These are phyloP conservation scores for Gilbertella persicaria DNA, from an alignment of 371 early-diverging fungal species.

Conservation along the genomic window DNA sequence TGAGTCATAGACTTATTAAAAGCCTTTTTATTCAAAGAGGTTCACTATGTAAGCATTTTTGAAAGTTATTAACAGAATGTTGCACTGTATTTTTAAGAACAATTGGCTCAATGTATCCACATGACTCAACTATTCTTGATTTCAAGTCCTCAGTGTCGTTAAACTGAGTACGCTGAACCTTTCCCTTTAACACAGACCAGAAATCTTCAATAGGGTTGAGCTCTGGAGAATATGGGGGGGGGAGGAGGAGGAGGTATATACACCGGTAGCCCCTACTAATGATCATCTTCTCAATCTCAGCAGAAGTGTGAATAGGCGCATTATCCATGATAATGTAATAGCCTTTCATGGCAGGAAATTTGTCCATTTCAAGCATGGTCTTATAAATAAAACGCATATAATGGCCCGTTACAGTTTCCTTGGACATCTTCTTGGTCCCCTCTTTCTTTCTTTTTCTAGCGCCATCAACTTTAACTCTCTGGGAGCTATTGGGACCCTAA, in stretches of 20 bases:
- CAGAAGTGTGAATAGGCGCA: constrained; percentile 12
- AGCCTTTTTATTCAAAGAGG: no score
- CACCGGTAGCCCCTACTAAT: constrained; percentile 4
- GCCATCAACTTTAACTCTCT: constrained; percentile 9
- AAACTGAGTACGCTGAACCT: constrained; percentile 4
- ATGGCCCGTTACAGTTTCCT: constrained; percentile 4
- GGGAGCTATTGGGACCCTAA: background rate
- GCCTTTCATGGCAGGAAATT: constrained; percentile 2
- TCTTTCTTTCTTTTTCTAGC: constrained; percentile 6
- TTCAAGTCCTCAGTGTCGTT: background rate
- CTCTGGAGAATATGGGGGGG: constrained; percentile 8
- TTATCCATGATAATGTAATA: constrained; percentile 14
- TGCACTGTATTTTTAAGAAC: constrained; percentile 2
- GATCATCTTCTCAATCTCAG: constrained; percentile 1
- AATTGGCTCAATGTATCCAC: background rate
- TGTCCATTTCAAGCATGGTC: constrained; percentile 2
- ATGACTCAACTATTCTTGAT: constrained; percentile 3
- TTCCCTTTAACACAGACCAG: constrained; percentile 3
- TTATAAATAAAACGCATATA: constrained; percentile 1
- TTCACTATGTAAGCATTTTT: constrained; percentile 4
- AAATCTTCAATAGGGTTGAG: constrained; percentile 11
- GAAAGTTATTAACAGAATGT: constrained; percentile 4
- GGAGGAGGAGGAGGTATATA: constrained; percentile 13
- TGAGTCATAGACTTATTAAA: no score
- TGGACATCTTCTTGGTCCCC: background rate